These are phyloP conservation scores for Cutaneotrichosporon sp. DNA, from an alignment of 1,284 basidiomycete genomes.

Conservation along the genomic window DNA sequence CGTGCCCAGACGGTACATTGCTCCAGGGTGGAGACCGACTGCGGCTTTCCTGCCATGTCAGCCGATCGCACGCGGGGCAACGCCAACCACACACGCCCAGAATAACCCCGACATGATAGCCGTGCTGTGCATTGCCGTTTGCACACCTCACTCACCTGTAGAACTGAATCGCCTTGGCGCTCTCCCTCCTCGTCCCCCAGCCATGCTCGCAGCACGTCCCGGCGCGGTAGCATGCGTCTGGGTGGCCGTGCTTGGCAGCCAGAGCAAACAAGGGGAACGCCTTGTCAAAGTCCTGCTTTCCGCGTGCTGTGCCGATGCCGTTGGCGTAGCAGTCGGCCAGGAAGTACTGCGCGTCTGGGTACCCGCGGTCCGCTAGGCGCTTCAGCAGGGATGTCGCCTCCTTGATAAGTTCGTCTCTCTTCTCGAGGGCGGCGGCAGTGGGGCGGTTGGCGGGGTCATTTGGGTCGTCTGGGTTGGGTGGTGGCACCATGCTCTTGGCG, in stretches of 20 bases:
- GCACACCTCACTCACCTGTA: conserved; percentile 55
- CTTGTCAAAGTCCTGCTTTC: conserved; percentile 90
- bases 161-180: conserved; percentile 85
- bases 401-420: conserved; percentile 76
- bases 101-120: no score
- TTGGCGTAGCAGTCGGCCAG: conserved; percentile 97
- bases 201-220: conserved; percentile 98
- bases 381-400: conserved; percentile 84
- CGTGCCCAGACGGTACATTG: conserved; percentile 94
- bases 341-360: conserved; percentile 92
- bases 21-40: conserved; percentile 83
- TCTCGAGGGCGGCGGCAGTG: conserved; percentile 75
- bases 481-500: conserved; percentile 64
- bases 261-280: conserved; percentile 95
- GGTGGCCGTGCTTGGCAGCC: conserved; percentile 96
- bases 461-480: conserved; percentile 35
- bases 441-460: conserved; percentile 29
- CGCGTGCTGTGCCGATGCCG: conserved; percentile 83
- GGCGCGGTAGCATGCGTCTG: conserved; percentile 90
- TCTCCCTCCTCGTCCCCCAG: conserved; percentile 93
- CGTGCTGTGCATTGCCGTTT: background rate
- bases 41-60: conserved; percentile 67
- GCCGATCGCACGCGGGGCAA: no score
- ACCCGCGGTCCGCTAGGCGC: conserved; percentile 85
- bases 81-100: no score